Base-by-base conservation (phyloP, 2,329 filamentous ascomycete species). In the Cylindrodendrum hubeiense region DNA sequence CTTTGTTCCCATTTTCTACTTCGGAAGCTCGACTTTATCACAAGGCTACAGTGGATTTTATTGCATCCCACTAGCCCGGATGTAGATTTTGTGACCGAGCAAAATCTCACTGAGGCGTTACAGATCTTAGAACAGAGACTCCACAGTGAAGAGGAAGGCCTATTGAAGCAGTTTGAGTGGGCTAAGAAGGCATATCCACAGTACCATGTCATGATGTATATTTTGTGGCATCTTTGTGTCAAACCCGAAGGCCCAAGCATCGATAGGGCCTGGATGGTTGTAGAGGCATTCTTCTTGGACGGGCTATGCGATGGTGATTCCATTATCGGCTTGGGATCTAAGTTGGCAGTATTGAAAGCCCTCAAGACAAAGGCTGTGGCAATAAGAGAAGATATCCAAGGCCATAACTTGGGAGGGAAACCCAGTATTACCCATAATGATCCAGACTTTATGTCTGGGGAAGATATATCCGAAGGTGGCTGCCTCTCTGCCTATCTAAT, bases 221-320 rank as follows among this genome's bases (percentile, higher is more conserved):
- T 78, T 2, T 70, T 82, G 8, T 82, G 81, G 79, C 75, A 81
- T 60, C 67, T 82, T 17, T 79, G 79, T 60, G 72, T 82, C 6
- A 73, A 68, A 62, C 81, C 80, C 0, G 65, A 68, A 0, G 78
- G 76, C 1, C 64, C 67, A 2, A 71, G 67, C 33, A 70, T 71
- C 1, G 75, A 77, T 1, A 71, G 76, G 22, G 80, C 79, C 1
- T 83, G 81, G 81, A 37, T 67, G 17, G 44, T 34, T 5, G 17
- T 61, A 7, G 30, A 57, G 8, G 21, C 1, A 5, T 15, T 49
- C 9, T 57, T 57, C 41, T 46, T 28, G 5, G 22, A 30, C 7
- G 41, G 34, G 28, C 39, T 49, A 15, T 46, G 37, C 17, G 37
- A 39, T 30, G 5, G 26, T 28, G 52, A 55, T 9, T 44, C 52